Base-by-base conservation (phyloP, 306 rosid species). In the Cajanus cajan region DNA sequence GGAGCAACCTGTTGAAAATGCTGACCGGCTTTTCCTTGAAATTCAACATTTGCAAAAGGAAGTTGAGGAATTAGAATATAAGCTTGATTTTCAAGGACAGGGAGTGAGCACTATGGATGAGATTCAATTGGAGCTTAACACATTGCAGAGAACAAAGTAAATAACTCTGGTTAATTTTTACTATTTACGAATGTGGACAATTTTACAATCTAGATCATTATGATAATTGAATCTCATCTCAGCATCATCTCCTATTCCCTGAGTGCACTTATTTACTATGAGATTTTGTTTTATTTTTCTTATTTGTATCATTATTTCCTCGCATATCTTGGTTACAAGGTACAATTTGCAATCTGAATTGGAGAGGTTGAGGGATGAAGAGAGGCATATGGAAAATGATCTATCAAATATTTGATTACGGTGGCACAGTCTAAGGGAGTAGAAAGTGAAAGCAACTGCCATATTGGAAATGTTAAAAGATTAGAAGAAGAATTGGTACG, bases 401-500 rank as follows among this genome's bases (percentile, higher is more conserved):
- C 82, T 86, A 79, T 39, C 88, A 39, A 82, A 52, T 68, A 79
- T 85, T 77, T 81, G 78, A 80, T 43, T 63, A 5, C 87, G 97
- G 81, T 87, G 94, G 93, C 90, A 86, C 80, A 50, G 72, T 80
- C 67, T 73, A 13, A 89, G 89, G 90, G 95, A 86, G 87, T 97
- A 94, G 75, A 94, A 94, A 79, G 68, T 64, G 68, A 80, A 82
- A 76, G 93, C 90, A 68, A 85, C 85, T 22, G 88, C 48, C 59
- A 66, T 82, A 59, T 80, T 92, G 81, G 66, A 82, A 79, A 82
- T 74, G 82, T 85, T 64, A 80, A 77, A 83, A 88, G 87, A 82
- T 85, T 88, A 72, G 92, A 90, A 80, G 95, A 89, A 88, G 97
- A 94, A 73, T 80, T 94, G 82, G 98, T 88, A 57, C 87, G 74